These are phyloP conservation scores for Nissolia schottii DNA, from an alignment of 306 rosid genomes.

Conservation along the genomic window DNA sequence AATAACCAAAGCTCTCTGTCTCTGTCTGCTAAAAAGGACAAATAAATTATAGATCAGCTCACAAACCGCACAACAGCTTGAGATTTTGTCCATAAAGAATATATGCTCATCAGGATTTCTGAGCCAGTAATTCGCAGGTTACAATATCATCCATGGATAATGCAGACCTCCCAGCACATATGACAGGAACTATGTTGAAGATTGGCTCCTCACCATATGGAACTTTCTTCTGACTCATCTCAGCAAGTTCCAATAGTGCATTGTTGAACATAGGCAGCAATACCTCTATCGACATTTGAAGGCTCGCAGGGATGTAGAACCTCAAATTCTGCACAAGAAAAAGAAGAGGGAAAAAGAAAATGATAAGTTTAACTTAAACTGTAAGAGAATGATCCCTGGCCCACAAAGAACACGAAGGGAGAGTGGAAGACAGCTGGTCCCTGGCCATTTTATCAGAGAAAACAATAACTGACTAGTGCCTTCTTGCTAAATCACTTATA, in stretches of 20 bases:
- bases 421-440: not conserved
- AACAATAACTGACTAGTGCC: not conserved
- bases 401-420: not conserved
- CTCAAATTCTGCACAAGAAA: conserved; percentile 62
- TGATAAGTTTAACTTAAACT: not conserved
- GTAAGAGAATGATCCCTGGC: not conserved
- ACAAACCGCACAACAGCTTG: not conserved
- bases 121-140: conserved; percentile 80
- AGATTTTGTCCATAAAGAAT: not conserved
- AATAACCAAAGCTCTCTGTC: conserved; percentile 4
- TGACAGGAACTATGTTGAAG: conserved; percentile 86
- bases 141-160: conserved; percentile 57
- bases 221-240: conserved; percentile 34
- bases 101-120: conserved; percentile 40
- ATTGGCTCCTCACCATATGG: conserved; percentile 44
- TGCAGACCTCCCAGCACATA: conserved; percentile 66
- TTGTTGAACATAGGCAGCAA: conserved; percentile 45
- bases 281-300: conserved; percentile 43
- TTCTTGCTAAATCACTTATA: conserved; percentile 4
- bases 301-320: conserved; percentile 61
- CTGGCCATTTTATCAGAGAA: not conserved
- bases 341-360: not conserved
- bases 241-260: conserved; percentile 55
- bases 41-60: not conserved
- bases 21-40: not conserved